Conservation (phyloP, 768 basidiomycete species). For the Asterophora lycoperdoides region DNA sequence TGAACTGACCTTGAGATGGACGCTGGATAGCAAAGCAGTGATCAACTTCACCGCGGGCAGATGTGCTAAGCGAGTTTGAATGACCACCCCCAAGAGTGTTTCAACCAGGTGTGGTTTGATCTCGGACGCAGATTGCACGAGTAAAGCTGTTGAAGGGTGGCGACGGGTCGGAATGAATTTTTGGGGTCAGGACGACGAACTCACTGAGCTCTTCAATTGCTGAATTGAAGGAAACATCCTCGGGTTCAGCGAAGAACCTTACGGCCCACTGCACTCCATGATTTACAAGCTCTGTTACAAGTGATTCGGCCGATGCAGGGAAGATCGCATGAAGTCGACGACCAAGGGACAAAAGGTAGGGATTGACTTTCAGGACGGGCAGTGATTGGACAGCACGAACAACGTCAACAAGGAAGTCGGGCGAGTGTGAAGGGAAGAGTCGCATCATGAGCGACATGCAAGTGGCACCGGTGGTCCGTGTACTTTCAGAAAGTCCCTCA, state of each 20-base stretch:
- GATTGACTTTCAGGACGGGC: slow-evolving; percentile 23
- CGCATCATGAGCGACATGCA: slow-evolving; percentile 29
- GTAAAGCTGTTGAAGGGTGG: slow-evolving; percentile 21
- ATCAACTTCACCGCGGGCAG: slow-evolving; percentile 40
- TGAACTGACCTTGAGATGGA: slow-evolving; percentile 56
- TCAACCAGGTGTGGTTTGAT: slow-evolving; percentile 64
- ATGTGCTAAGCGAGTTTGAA: slow-evolving; percentile 56
- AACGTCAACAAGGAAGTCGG: slow-evolving; percentile 20
- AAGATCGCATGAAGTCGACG: slow-evolving; percentile 17
- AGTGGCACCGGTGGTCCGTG: slow-evolving; percentile 17
- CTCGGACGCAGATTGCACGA: slow-evolving; percentile 26
- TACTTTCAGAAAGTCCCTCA: slow-evolving; percentile 8
- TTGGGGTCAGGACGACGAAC: slow-evolving; percentile 14
- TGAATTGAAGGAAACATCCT: slow-evolving; percentile 14
- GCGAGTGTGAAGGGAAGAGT: slow-evolving; percentile 19
- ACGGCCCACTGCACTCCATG: slow-evolving; percentile 52
- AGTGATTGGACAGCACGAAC: slow-evolving; percentile 23
- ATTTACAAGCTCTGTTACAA: slow-evolving; percentile 35
- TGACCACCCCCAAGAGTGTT: slow-evolving; percentile 57
- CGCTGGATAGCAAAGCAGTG: slow-evolving; percentile 31
- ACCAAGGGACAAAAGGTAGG: slow-evolving; percentile 31
- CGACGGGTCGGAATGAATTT: background rate
- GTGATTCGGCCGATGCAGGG: slow-evolving; percentile 19
- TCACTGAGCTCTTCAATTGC: slow-evolving; percentile 36
- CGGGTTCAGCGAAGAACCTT: slow-evolving; percentile 36